phyloP scores from a whole-genome alignment of 169 alveolate species.

The Eimeria falciformis region DNA sequence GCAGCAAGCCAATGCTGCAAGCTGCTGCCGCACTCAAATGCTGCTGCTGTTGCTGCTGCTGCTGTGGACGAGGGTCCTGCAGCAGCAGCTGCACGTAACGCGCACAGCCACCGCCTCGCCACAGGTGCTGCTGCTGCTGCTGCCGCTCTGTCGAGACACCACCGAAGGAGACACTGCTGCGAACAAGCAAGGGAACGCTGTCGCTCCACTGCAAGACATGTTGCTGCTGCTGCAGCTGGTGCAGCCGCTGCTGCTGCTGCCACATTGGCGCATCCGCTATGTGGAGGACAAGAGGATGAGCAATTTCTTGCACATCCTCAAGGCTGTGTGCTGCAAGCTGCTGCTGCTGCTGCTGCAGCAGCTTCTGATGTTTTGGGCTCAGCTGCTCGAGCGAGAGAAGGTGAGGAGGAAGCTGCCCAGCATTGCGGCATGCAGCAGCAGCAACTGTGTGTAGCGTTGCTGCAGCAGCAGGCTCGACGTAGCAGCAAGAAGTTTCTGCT shows the following conservation, averaged over 20 bases:
- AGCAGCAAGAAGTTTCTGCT: slow-evolving; percentile 25
- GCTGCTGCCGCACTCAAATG: slow-evolving; percentile 25
- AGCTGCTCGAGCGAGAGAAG: slow-evolving; percentile 1
- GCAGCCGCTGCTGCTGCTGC: slow-evolving; percentile 24
- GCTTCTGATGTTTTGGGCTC: slow-evolving; percentile 15
- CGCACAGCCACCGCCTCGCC: slow-evolving; percentile 34
- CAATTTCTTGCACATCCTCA: not conserved
- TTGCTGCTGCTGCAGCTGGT: slow-evolving; percentile 46
- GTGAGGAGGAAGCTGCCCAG: slow-evolving; percentile 6
- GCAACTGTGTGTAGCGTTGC: slow-evolving; percentile 45
- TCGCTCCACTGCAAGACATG: not conserved
- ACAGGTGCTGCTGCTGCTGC: slow-evolving; percentile 65
- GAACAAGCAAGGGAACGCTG: slow-evolving; percentile 27
- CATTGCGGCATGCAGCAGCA: slow-evolving; percentile 24
- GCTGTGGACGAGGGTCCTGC: slow-evolving; percentile 12
- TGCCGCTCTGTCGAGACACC: slow-evolving; percentile 3
- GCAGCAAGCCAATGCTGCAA: slow-evolving; percentile 31
- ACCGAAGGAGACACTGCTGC: slow-evolving; percentile 2
- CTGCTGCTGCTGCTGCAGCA: slow-evolving; percentile 37
- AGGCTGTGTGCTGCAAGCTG: slow-evolving; percentile 18
- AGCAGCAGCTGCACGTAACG: slow-evolving; percentile 43
- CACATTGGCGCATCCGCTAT: slow-evolving; percentile 31
- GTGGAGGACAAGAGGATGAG: slow-evolving; percentile 19
- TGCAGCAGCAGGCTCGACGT: not conserved
- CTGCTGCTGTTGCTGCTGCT: slow-evolving; percentile 47